Percentiles rank a stretch among this genome's conserved stretches.
These are phyloP conservation scores for Bryoerythrophyllum caledonicum DNA, from an alignment of 225 moss, liverwort and hornwort species.

Conservation along the genomic window DNA sequence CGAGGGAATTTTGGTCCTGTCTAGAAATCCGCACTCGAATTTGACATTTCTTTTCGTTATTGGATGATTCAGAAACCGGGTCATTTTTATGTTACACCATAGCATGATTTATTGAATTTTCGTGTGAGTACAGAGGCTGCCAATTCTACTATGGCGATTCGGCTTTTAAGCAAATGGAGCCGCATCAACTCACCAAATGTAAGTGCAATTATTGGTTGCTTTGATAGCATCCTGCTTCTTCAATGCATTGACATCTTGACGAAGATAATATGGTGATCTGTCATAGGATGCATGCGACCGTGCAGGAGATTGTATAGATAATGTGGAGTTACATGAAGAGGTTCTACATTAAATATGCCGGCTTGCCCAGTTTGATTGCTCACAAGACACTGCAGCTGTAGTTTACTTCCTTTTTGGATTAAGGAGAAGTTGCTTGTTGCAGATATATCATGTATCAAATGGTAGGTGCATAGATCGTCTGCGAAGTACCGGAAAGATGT, in stretches of 20 bases:
- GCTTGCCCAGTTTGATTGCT: not conserved
- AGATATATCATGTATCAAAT: not conserved
- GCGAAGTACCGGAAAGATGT: slow-evolving; percentile 17
- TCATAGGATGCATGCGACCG: not conserved
- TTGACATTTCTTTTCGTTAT: not conserved
- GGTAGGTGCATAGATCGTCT: not conserved
- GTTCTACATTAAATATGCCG: not conserved
- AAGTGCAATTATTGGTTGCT: slow-evolving; percentile 6
- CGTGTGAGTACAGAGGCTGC: not conserved
- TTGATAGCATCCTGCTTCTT: not conserved
- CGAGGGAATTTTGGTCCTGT: not conserved
- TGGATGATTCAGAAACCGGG: not conserved
- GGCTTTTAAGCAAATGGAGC: not conserved
- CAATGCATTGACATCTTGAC: not conserved
- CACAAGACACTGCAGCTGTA: not conserved
- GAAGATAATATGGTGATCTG: not conserved
- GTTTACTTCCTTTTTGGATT: not conserved
- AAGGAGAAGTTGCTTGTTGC: not conserved
- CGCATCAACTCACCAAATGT: slow-evolving; percentile 16
- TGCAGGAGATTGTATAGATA: not conserved
- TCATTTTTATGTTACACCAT: not conserved
- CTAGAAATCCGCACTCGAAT: not conserved
- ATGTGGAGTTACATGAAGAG: not conserved
- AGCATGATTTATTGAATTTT: not conserved
- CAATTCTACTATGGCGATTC: not conserved